Conservation (phyloP, 352 stramenopile genomes). For the Pythium myriotylum region DNA sequence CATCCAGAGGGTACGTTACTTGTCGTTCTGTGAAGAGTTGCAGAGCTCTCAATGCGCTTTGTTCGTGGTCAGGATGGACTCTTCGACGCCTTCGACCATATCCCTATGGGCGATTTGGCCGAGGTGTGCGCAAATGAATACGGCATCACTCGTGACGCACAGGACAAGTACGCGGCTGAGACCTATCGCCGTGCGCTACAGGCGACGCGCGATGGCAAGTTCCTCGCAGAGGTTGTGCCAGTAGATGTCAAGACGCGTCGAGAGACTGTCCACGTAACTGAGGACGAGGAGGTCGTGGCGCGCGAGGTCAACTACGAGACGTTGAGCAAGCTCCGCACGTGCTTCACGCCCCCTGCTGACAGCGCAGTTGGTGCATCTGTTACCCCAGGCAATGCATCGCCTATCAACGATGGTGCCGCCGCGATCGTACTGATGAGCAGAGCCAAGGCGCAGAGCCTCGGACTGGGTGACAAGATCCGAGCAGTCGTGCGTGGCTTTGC, state of each 20-base stretch:
- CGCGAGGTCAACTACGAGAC: constrained; percentile 85
- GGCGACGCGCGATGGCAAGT: constrained; percentile 62
- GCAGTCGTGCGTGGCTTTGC: constrained; percentile 71
- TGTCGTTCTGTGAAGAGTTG: background rate
- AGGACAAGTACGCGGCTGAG: constrained; percentile 93
- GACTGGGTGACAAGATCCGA: constrained; percentile 53
- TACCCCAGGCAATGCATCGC: constrained; percentile 94
- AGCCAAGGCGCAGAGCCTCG: constrained; percentile 62
- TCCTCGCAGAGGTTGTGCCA: constrained; percentile 78
- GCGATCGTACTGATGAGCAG: constrained; percentile 94
- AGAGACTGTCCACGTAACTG: constrained; percentile 34
- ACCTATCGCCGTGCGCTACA: constrained; percentile 87
- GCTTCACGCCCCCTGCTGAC: constrained; percentile 74
- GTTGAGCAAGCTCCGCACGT: constrained; percentile 83
- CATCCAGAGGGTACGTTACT: constrained; percentile 49
- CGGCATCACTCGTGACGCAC: constrained; percentile 86
- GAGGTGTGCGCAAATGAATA: constrained; percentile 91
- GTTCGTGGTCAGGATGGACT: constrained; percentile 85
- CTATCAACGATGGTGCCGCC: constrained; percentile 95
- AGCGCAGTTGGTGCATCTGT: constrained; percentile 78
- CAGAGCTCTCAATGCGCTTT: background rate
- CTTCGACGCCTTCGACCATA: constrained; percentile 92
- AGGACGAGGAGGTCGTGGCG: constrained; percentile 91
- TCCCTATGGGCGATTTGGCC: constrained; percentile 95
- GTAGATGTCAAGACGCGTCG: constrained; percentile 59